Percentiles rank a stretch among this genome's conserved stretches.
phyloP scores from a whole-genome alignment of 129 eudicot species.

The Pulicaria dysenterica region DNA sequence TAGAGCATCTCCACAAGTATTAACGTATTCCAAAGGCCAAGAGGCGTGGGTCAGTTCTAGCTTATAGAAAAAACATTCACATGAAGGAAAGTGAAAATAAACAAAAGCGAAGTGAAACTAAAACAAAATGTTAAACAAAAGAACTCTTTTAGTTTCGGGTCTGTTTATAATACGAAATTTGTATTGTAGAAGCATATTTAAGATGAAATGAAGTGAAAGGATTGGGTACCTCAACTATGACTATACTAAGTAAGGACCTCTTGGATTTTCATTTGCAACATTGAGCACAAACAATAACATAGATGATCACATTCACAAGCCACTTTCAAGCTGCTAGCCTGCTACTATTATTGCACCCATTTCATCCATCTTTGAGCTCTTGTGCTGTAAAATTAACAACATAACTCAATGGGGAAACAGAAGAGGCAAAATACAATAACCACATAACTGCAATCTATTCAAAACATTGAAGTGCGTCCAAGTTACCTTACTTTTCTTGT shows the following conservation, averaged over 20 bases:
- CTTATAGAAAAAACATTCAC: background rate
- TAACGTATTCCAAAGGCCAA: background rate
- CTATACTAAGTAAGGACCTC: constrained; percentile 40
- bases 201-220: background rate
- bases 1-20: background rate
- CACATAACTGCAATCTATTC: constrained; percentile 7
- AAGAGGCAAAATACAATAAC: background rate
- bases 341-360: constrained; percentile 85
- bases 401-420: background rate
- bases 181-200: background rate
- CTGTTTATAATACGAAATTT: background rate
- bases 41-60: background rate
- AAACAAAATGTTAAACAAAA: background rate
- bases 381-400: constrained; percentile 57
- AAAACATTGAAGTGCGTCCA: constrained; percentile 22
- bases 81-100: background rate
- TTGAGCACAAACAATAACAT: constrained; percentile 18
- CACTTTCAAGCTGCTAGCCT: constrained; percentile 66
- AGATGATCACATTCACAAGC: background rate
- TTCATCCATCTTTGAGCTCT: constrained; percentile 56
- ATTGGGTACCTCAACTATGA: constrained; percentile 47
- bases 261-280: constrained; percentile 54
- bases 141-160: background rate
- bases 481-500: constrained; percentile 86
- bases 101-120: background rate